Base-by-base conservation (phyloP, 2,329 filamentous ascomycete species). In the Fusarium mangiferae region DNA sequence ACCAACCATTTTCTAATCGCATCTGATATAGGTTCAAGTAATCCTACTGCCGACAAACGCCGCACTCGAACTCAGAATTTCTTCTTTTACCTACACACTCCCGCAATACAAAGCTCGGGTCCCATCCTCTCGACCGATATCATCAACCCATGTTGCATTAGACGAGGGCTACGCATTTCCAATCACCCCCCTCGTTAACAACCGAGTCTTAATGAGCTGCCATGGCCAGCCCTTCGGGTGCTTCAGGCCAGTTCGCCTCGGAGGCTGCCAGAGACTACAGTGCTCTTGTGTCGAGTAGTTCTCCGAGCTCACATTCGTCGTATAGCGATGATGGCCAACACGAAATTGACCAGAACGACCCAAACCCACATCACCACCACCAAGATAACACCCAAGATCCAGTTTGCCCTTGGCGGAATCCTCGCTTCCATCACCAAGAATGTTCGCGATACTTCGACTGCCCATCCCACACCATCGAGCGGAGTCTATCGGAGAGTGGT, bases 361-460 rank as follows among this genome's bases (percentile, higher is more conserved):
- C 26, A 30, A 48, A 52, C 38, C 49, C 26, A 41, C n/a, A 55
- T 55, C 51, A 45, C 44, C 22, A 28, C 26, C 57, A 28, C 26
- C 57, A 60, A 60, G 38, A 54, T 26, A 33, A 57, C 22, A 62
- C 51, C 57, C 71, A 52, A 36, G 46, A 67, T 13, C 41, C 54
- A 42, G 54, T 57, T 36, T 87, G 85, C 66, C 81, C 74, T 41
- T 86, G 84, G 81, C 82, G 81, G 56, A 85, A 81, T 15, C 28
- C 76, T 24, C 78, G 79, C 20, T 85, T 81, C 49, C 75, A 84
- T 71, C 81, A 85, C 57, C 81, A 83, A 55, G 86, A 87, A 77
- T 87, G 86, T 75, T 82, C 82, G 17, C 83, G 82, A 52, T 88
- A 82, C 76, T 83, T 86, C 64, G 87, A 88, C 78, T 87, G 86